These are phyloP conservation scores for Ceratocystiopsis minuta DNA, from an alignment of 2,329 filamentous ascomycete genomes.

Conservation along the genomic window DNA sequence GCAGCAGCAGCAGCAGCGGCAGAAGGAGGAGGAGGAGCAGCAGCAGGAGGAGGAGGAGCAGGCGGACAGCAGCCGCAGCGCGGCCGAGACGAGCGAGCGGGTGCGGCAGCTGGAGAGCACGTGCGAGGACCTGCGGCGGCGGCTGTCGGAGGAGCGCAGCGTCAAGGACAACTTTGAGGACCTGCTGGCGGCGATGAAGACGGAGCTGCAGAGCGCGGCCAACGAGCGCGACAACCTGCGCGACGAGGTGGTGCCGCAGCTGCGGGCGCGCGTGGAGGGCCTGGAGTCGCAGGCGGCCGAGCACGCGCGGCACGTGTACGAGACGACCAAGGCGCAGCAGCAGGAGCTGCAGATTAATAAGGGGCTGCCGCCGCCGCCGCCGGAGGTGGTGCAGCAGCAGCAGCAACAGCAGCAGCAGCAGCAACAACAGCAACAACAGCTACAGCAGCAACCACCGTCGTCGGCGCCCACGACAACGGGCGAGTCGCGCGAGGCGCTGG, in stretches of 20 bases:
- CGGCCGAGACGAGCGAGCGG: slow-evolving; percentile 33
- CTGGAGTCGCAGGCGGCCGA: slow-evolving; percentile 59
- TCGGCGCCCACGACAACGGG: slow-evolving; percentile 13
- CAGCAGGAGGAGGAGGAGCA: too few relatives aligned
- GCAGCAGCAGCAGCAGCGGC: slow-evolving; percentile 20
- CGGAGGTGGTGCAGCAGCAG: slow-evolving; percentile 8
- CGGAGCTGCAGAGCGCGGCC: slow-evolving; percentile 62
- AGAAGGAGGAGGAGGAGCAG: too few relatives aligned
- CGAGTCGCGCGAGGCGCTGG: slow-evolving; percentile 49
- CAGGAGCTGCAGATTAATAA: slow-evolving; percentile 50
- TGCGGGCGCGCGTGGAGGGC: slow-evolving; percentile 59
- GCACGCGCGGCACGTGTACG: slow-evolving; percentile 56
- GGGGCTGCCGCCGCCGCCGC: slow-evolving; percentile 7
- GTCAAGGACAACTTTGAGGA: slow-evolving; percentile 91
- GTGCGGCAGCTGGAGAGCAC: slow-evolving; percentile 62
- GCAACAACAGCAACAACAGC: slow-evolving; percentile 10
- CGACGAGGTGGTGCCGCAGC: slow-evolving; percentile 69
- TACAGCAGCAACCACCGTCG: slow-evolving; percentile 11
- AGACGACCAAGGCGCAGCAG: slow-evolving; percentile 69
- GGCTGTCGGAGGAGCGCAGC: slow-evolving; percentile 67
- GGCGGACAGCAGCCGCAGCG: too few relatives aligned
- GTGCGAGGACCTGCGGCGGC: slow-evolving; percentile 67
- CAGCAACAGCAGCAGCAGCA: slow-evolving; percentile 7
- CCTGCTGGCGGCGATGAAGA: slow-evolving; percentile 63
- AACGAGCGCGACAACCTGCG: slow-evolving; percentile 85